phyloP scores from a whole-genome alignment of 2,329 filamentous ascomycete genomes.

The Fusarium sp. region DNA sequence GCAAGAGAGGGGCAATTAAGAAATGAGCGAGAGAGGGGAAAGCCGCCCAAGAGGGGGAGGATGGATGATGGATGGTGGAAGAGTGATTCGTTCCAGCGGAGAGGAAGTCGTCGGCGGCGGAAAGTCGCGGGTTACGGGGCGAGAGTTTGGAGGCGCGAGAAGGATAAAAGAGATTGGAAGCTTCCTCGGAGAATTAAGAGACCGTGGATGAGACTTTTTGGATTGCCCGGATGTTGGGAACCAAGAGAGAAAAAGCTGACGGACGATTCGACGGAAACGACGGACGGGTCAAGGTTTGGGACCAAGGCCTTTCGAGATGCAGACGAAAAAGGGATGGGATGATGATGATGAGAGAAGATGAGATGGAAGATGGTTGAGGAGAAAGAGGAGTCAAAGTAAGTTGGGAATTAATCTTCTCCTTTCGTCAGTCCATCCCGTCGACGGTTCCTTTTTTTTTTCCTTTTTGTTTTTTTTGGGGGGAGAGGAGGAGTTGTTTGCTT shows the following conservation, averaged over 20 bases:
- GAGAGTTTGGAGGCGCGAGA: slow-evolving; percentile 3
- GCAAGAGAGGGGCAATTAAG: slow-evolving; percentile 32
- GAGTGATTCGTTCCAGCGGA: background rate
- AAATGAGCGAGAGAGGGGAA: slow-evolving; percentile 7
- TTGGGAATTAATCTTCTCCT: slow-evolving; percentile 12
- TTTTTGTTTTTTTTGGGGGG: background rate
- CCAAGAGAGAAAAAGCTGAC: background rate
- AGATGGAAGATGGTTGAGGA: background rate
- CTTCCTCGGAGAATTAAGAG: slow-evolving; percentile 30
- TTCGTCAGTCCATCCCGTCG: slow-evolving; percentile 8
- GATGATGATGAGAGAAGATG: background rate
- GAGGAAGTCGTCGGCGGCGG: slow-evolving; percentile 13
- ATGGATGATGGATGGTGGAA: background rate
- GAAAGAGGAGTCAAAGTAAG: background rate
- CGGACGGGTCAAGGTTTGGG: slow-evolving; percentile 43
- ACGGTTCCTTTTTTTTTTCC: background rate
- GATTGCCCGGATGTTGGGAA: background rate
- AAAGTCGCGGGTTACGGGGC: slow-evolving; percentile 25
- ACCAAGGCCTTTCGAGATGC: slow-evolving; percentile 22
- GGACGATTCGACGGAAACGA: slow-evolving; percentile 44
- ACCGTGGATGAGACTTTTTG: background rate
- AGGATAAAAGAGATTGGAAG: slow-evolving; percentile 16
- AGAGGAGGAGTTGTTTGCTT: background rate
- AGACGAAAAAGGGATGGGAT: background rate
- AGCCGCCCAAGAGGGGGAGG: background rate